Evolutionary conservation across 352 stramenopile genomes (phyloP).

Genomic region (Phytophthora foliorum): DNA sequence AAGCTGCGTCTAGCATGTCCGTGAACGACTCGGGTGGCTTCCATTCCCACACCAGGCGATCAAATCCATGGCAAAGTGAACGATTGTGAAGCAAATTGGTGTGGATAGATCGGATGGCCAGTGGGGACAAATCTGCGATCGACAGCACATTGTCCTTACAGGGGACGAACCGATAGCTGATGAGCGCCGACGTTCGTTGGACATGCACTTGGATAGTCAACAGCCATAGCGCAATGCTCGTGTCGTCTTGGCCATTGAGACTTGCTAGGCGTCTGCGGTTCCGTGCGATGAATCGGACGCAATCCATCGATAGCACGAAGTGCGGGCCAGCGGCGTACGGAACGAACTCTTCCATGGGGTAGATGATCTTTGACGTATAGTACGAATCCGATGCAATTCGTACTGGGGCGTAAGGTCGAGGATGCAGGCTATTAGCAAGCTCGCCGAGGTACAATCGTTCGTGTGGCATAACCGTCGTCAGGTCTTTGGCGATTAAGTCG

Average conservation of each 20-base stretch:
- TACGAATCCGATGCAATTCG: conserved; percentile 2
- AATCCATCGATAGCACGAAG: conserved; percentile 56
- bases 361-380: conserved; percentile 33
- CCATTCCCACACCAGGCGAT: conserved; percentile 1
- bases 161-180: neutral
- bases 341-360: conserved; percentile 31
- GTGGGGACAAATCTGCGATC: conserved; percentile 14
- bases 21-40: neutral
- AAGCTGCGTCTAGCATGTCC: neutral
- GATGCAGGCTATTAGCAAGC: conserved; percentile 3
- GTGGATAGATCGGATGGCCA: conserved; percentile 17
- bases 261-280: conserved; percentile 38
- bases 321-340: conserved; percentile 47
- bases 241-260: conserved; percentile 59
- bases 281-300: conserved; percentile 46
- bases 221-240: conserved; percentile 65
- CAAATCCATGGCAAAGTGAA: conserved; percentile 8
- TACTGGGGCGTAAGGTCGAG: neutral
- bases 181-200: neutral
- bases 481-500: conserved; percentile 5
- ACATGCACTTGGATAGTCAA: conserved; percentile 58
- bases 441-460: conserved; percentile 21
- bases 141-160: conserved; percentile 14
- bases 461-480: neutral
- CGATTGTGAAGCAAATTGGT: conserved; percentile 7